phyloP scores from a whole-genome alignment of 805 yeast genomes.

The Yarrowia hollandica region DNA sequence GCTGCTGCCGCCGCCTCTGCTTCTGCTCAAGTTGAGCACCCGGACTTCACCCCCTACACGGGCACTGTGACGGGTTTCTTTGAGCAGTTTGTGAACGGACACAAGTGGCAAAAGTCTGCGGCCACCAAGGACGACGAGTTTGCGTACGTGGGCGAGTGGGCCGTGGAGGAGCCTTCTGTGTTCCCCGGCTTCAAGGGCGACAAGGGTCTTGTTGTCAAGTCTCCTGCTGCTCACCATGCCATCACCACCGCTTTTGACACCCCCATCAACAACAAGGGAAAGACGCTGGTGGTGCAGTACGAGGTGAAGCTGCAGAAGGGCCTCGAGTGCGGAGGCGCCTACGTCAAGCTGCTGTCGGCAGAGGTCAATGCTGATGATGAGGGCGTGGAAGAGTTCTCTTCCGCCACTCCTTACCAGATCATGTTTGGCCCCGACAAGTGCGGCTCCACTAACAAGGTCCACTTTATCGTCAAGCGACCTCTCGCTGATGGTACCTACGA shows the following conservation, averaged over 20 bases:
- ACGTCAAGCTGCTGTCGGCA: conserved; percentile 66
- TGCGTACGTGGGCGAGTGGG: conserved; percentile 74
- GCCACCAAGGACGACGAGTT: conserved; percentile 49
- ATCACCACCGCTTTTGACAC: conserved; percentile 62
- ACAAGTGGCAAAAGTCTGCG: conserved; percentile 62
- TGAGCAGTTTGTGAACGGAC: conserved; percentile 59
- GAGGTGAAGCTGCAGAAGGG: conserved; percentile 84
- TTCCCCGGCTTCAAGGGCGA: conserved; percentile 65
- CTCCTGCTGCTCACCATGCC: conserved; percentile 80
- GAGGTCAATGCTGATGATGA: conserved; percentile 39
- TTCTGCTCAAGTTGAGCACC: conserved; percentile 4
- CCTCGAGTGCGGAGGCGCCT: conserved; percentile 85
- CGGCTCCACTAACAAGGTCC: conserved; percentile 77
- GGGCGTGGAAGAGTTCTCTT: conserved; percentile 53
- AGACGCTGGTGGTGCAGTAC: conserved; percentile 80
- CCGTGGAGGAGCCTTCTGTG: conserved; percentile 59
- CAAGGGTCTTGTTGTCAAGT: conserved; percentile 71
- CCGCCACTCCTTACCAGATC: conserved; percentile 72
- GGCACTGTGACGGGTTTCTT: conserved; percentile 49
- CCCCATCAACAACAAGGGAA: conserved; percentile 59
- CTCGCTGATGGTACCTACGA: conserved; percentile 59
- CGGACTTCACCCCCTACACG: conserved; percentile 26
- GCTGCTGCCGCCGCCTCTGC: conserved; percentile 12
- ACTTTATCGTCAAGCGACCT: conserved; percentile 65
- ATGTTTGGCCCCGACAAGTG: conserved; percentile 97